phyloP scores from a whole-genome alignment of 495 filamentous ascomycete genomes.

The Xylaria grammica region DNA sequence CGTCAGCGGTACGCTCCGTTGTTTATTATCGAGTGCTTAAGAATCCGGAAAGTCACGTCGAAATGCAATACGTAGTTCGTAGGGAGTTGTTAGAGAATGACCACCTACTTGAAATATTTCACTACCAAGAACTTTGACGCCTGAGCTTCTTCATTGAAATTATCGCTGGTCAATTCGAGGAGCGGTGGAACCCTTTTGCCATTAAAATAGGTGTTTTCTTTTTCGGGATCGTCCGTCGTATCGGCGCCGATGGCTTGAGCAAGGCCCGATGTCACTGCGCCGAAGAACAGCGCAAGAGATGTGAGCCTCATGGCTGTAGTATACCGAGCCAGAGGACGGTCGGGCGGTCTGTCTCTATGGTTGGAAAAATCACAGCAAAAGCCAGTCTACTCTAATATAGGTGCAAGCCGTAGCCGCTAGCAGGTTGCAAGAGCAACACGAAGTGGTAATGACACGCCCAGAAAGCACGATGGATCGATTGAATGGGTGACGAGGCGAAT shows the following conservation, averaged over 20 bases:
- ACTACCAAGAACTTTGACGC: slow-evolving; percentile 52
- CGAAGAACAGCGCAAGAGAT: slow-evolving; percentile 45
- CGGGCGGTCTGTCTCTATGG: neutral
- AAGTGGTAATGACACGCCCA: neutral
- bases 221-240: slow-evolving; percentile 33
- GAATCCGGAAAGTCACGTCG: neutral
- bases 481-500: neutral
- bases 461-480: slow-evolving; percentile 4
- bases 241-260: slow-evolving; percentile 43
- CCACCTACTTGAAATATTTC: slow-evolving; percentile 54
- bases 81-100: neutral
- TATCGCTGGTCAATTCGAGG: slow-evolving; percentile 55
- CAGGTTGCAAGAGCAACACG: slow-evolving; percentile 8
- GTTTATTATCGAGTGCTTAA: neutral
- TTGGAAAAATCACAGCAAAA: neutral
- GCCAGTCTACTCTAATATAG: slow-evolving; percentile 8
- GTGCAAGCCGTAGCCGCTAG: slow-evolving; percentile 6
- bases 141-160: slow-evolving; percentile 46
- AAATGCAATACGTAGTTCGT: neutral
- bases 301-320: slow-evolving; percentile 39
- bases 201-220: slow-evolving; percentile 74
- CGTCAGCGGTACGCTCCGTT: slow-evolving; percentile 1
- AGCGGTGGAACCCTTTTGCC: slow-evolving; percentile 77
- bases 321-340: slow-evolving; percentile 8
- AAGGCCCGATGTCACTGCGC: slow-evolving; percentile 44